Evolutionary conservation across 192 early-diverging fungal genomes (phyloP).

Genomic region (Entomortierella beljakovae): DNA sequence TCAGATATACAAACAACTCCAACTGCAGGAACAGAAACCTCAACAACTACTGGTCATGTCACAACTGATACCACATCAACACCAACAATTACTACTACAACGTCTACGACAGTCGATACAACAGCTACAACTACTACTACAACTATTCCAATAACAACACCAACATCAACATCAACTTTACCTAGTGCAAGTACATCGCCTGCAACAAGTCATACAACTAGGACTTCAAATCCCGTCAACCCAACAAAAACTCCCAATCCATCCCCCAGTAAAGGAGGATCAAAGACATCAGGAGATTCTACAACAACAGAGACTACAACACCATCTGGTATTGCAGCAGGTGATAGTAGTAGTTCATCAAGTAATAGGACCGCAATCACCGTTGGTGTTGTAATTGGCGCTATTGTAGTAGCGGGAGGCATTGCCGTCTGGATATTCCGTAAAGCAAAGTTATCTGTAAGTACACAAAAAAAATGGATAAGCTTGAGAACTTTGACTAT

Average conservation of each 20-base stretch:
- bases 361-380: conserved; percentile 44
- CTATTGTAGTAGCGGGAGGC: conserved; percentile 21
- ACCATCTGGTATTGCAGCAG: background rate
- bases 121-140: background rate
- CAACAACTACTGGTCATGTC: background rate
- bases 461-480: background rate
- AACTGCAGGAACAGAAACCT: background rate
- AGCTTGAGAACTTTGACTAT: too few relatives aligned
- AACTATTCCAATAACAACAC: background rate
- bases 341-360: background rate
- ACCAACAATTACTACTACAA: background rate
- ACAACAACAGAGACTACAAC: background rate
- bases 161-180: conserved; percentile 1
- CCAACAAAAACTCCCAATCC: background rate
- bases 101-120: background rate
- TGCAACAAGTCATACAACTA: background rate
- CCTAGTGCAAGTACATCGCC: background rate
- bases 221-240: background rate
- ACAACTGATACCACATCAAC: background rate
- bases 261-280: background rate
- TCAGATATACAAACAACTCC: background rate
- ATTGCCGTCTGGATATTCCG: conserved; percentile 54
- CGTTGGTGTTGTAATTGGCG: conserved; percentile 36
- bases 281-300: too few relatives aligned
- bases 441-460: conserved; percentile 54